These are phyloP conservation scores for Tulasnella sp. DNA, from an alignment of 768 basidiomycete species.

Conservation along the genomic window DNA sequence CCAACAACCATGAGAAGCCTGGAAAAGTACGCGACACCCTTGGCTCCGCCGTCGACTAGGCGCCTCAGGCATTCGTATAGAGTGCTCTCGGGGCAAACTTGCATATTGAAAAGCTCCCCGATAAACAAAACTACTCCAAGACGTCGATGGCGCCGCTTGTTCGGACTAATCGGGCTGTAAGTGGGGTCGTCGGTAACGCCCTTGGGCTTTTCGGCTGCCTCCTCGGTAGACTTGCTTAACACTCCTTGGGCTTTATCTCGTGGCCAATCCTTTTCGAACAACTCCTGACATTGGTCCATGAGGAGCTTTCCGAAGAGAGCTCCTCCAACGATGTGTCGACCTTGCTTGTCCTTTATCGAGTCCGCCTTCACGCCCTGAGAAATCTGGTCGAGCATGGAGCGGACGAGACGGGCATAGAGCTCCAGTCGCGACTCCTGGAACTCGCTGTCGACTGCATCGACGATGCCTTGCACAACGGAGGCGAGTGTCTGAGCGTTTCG, in stretches of 20 bases:
- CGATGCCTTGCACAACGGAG: neutral
- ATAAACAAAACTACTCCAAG: neutral
- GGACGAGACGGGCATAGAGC: neutral
- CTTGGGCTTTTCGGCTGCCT: neutral
- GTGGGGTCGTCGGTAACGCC: constrained; percentile 4
- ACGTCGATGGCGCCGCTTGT: neutral
- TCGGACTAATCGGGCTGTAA: neutral
- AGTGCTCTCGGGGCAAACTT: neutral
- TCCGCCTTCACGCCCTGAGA: constrained; percentile 12
- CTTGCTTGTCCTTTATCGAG: constrained; percentile 2
- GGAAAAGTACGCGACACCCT: neutral
- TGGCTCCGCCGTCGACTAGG: neutral
- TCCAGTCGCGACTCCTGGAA: neutral
- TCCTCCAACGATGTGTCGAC: neutral
- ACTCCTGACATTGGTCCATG: neutral
- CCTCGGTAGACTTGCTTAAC: neutral
- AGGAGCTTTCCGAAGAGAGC: constrained; percentile 10
- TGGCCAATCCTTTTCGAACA: constrained; percentile 8
- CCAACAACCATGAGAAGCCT: constrained; percentile 10
- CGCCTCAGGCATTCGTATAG: neutral
- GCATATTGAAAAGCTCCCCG: constrained; percentile 22
- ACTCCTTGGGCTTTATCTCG: too few species aligned
- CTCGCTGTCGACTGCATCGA: neutral
- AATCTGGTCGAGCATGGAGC: neutral
- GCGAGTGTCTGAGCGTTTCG: constrained; percentile 14